Conservation (phyloP, 148 eudicot genomes). For the Rhododendron williamsianum region DNA sequence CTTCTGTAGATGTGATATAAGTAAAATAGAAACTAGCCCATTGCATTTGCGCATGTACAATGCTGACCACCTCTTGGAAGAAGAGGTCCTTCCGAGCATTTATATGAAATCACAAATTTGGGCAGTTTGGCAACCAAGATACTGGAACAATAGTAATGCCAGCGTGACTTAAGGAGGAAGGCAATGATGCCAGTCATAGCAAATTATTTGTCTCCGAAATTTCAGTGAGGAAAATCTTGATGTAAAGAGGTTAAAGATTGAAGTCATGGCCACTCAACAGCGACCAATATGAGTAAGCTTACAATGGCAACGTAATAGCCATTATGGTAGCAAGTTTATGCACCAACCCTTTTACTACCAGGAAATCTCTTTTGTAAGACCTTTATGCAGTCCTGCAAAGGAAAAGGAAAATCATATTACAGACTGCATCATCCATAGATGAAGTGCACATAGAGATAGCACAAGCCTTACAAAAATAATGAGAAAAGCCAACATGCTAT, state of each 20-base stretch:
- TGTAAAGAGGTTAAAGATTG: neutral
- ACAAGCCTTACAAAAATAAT: neutral
- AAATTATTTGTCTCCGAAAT: neutral
- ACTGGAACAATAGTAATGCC: neutral
- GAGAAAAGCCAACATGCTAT: neutral
- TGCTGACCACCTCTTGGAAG: neutral
- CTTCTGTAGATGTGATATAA: neutral
- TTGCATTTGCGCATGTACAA: neutral
- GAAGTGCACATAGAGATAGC: neutral
- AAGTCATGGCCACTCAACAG: neutral
- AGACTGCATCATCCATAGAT: constrained; percentile 1
- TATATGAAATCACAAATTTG: neutral
- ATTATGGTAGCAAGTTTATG: constrained; percentile 11
- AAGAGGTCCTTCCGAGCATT: neutral
- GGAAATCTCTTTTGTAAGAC: constrained; percentile 71
- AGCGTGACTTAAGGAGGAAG: neutral
- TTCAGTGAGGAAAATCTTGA: neutral
- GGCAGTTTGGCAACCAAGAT: neutral
- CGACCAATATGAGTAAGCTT: neutral
- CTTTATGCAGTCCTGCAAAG: constrained; percentile 73
- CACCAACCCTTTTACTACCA: constrained; percentile 92
- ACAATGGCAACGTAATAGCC: neutral
- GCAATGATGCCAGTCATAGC: neutral
- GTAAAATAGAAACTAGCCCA: neutral
- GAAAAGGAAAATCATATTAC: neutral